Conservation (phyloP, 2,329 filamentous ascomycete species). For the Cladosporium sp. region DNA sequence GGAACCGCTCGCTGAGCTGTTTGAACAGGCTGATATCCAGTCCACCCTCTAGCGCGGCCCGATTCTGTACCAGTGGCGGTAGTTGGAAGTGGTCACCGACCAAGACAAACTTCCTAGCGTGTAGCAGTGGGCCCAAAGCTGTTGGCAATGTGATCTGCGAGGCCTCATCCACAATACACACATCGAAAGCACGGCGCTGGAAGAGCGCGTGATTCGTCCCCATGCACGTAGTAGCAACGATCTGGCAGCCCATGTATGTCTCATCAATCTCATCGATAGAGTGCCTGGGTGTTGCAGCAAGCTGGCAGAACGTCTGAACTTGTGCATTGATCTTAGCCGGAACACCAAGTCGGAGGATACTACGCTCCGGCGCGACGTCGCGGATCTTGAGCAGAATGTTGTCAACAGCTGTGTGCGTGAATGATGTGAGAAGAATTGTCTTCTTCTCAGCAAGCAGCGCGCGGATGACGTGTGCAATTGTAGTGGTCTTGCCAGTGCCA, state of each 20-base stretch:
- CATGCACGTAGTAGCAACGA: slow-evolving; percentile 93
- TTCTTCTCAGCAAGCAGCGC: slow-evolving; percentile 85
- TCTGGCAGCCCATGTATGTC: slow-evolving; percentile 77
- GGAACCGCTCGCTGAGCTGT: slow-evolving; percentile 82
- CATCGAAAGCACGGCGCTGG: slow-evolving; percentile 85
- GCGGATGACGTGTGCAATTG: slow-evolving; percentile 94
- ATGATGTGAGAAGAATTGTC: slow-evolving; percentile 87
- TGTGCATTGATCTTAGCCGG: slow-evolving; percentile 82
- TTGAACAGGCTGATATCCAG: slow-evolving; percentile 94
- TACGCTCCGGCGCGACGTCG: slow-evolving; percentile 50
- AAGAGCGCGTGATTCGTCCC: slow-evolving; percentile 88
- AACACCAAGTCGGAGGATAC: slow-evolving; percentile 79
- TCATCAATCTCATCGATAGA: slow-evolving; percentile 79
- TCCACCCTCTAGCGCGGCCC: slow-evolving; percentile 77
- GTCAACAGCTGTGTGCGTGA: slow-evolving; percentile 96
- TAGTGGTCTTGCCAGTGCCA: slow-evolving; percentile 96
- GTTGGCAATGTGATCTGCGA: slow-evolving; percentile 96
- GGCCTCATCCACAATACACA: slow-evolving; percentile 97
- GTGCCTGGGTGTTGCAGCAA: slow-evolving; percentile 69
- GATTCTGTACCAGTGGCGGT: slow-evolving; percentile 89
- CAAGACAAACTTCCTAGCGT: slow-evolving; percentile 88
- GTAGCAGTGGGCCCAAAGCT: slow-evolving; percentile 86
- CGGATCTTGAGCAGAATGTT: slow-evolving; percentile 94
- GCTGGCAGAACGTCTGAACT: slow-evolving; percentile 76
- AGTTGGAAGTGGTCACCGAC: slow-evolving; percentile 97